Percentiles rank a stretch among this genome's conserved stretches.
Evolutionary conservation across 2,329 filamentous ascomycete genomes (phyloP).

Genomic region (Rutstroemia sp.): DNA sequence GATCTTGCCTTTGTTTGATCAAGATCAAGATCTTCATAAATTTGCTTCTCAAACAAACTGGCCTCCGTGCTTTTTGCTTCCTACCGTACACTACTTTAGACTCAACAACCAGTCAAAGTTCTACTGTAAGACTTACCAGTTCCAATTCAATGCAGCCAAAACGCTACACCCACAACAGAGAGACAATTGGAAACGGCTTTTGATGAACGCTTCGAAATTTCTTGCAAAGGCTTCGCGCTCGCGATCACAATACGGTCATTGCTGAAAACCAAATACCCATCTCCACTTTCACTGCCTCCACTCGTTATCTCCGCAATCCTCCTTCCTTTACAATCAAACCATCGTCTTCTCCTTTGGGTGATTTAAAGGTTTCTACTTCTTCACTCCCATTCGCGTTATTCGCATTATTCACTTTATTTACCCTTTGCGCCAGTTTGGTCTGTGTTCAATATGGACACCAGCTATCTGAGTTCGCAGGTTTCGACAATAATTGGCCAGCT

Average conservation of each 20-base stretch:
- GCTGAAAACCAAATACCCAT: background rate
- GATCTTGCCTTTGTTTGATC: background rate
- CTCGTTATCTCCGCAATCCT: background rate
- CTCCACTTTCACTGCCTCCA: conserved; percentile 4
- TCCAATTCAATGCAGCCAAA: background rate
- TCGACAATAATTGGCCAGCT: conserved; percentile 88
- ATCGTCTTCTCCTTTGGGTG: conserved; percentile 1
- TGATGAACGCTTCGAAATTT: background rate
- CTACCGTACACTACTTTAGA: background rate
- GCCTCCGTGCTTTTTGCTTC: background rate
- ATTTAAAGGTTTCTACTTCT: background rate
- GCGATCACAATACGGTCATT: background rate
- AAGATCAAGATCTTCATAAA: background rate
- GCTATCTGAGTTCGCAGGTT: conserved; percentile 90
- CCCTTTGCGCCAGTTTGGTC: background rate
- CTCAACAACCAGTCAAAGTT: background rate
- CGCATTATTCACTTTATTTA: background rate
- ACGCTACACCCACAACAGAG: background rate
- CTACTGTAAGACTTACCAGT: too few species aligned
- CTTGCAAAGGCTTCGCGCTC: background rate
- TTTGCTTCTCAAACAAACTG: background rate
- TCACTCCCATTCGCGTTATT: background rate
- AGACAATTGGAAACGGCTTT: background rate
- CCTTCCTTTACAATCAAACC: background rate
- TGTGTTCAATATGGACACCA: conserved; percentile 64